Base-by-base conservation (phyloP, 164 flowering plant species). In the Magnolia sinica region DNA sequence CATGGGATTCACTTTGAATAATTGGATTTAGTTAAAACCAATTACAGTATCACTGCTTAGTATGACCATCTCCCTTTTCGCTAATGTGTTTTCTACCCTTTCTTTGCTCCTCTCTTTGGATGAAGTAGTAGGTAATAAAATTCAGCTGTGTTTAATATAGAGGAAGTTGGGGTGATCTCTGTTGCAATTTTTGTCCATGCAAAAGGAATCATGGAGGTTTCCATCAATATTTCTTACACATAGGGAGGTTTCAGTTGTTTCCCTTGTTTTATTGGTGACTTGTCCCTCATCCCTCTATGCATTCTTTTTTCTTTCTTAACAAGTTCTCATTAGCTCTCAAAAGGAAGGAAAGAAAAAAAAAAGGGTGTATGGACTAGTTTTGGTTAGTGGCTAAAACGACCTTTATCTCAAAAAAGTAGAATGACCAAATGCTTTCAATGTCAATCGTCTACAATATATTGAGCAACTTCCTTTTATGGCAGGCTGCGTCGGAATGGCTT, bases 401-500 rank as follows among this genome's bases (percentile, higher is more conserved):
- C 7, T 27, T 68, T 68, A 7, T 31, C n/a, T 68, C 71, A 68
- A 68, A 50, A 11, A 68, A 68, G 50, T 31, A 31, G 50, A 29
- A 27, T 27, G 18, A 8, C 16, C 31, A 68, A 68, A 68, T 13
- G 2, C 18, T 68, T 29, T 31, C 50, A 31, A 13, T 68, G 0
- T 68, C 71, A 68, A 19, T 16, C n/a, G 4, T 9, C 19, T 29
- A 6, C 31, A 68, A 6, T 68, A 68, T 37, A 68, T 31, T 37
- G 19, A 65, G 68, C 22, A 23, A 68, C 71, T 73, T 76, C 69
- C n/a, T 68, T 37, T 14, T n/a, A 27, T 86, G 69, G 73, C 87
- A 95, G 98, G 98, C 97, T 51, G 98, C 98, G 73, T 95, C 98
- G 65, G 82, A 86, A 19, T 95, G 98, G 98, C 97, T 95, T 64